A percentile compares a stretch with the other conserved stretches of the same genome.
Evolutionary conservation across 2,329 filamentous ascomycete genomes (phyloP).

Genomic region (Exophiala xenobiotica): DNA sequence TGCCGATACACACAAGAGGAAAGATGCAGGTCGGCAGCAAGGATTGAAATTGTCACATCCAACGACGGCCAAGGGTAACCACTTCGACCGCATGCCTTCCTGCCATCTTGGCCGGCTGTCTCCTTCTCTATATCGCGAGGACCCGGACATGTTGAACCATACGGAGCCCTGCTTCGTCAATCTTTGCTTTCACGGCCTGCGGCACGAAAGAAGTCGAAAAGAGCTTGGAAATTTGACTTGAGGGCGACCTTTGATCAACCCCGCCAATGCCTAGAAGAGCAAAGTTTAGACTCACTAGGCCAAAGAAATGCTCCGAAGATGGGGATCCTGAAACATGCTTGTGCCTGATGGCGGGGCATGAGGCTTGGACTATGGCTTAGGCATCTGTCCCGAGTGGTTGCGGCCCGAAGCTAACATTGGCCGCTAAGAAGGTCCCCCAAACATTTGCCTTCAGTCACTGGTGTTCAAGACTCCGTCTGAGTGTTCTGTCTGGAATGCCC

Average conservation of each 20-base stretch:
- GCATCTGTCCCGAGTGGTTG: background rate
- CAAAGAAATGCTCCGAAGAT: conserved; percentile 1
- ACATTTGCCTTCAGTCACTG: too few species aligned
- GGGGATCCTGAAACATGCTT: conserved; percentile 12
- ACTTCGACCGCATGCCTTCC: too few species aligned
- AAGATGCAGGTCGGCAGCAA: background rate
- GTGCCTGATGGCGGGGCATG: conserved; percentile 1
- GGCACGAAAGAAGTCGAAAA: background rate
- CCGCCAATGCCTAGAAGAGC: background rate
- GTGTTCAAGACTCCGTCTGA: too few species aligned
- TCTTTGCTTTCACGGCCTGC: too few species aligned
- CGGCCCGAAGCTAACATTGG: background rate
- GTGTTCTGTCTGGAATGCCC: too few species aligned
- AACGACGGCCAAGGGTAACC: too few species aligned
- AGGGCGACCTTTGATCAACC: background rate
- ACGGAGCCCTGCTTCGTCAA: too few species aligned
- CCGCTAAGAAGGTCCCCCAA: too few species aligned
- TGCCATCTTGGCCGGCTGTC: too few species aligned
- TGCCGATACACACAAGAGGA: conserved; percentile 10
- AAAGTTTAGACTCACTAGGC: background rate
- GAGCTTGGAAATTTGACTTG: background rate
- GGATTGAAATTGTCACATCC: background rate
- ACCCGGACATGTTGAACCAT: too few species aligned
- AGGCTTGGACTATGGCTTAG: background rate
- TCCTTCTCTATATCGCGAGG: too few species aligned